These are phyloP conservation scores for Clohesyomyces aquaticus DNA, from an alignment of 495 filamentous ascomycete genomes.

Conservation along the genomic window DNA sequence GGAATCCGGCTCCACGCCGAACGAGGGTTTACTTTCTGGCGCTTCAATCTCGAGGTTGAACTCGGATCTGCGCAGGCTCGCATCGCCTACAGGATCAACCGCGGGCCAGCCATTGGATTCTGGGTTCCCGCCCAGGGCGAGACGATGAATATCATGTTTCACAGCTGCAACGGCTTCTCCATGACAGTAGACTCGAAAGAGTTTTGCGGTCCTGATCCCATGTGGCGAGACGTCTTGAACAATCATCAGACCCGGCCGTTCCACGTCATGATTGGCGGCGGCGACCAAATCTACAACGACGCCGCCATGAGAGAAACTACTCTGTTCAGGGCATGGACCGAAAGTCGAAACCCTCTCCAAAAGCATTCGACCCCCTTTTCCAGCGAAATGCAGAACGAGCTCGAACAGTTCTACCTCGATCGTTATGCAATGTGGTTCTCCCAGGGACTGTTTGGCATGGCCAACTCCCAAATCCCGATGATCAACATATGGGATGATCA, in stretches of 20 bases:
- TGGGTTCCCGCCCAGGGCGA: slow-evolving; percentile 89
- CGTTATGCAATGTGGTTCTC: slow-evolving; percentile 92
- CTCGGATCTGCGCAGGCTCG: slow-evolving; percentile 73
- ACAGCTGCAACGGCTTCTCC: slow-evolving; percentile 96
- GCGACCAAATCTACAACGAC: slow-evolving; percentile 97
- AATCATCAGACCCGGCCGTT: slow-evolving; percentile 90
- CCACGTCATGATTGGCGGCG: slow-evolving; percentile 97
- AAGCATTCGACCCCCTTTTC: slow-evolving; percentile 77
- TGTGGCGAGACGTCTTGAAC: slow-evolving; percentile 96
- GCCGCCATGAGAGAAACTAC: slow-evolving; percentile 70
- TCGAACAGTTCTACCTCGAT: slow-evolving; percentile 84
- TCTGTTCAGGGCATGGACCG: slow-evolving; percentile 79
- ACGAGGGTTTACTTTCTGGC: slow-evolving; percentile 91
- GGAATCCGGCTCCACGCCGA: slow-evolving; percentile 85
- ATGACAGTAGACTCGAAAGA: slow-evolving; percentile 72
- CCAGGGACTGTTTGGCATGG: slow-evolving; percentile 89
- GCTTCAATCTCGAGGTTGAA: slow-evolving; percentile 92
- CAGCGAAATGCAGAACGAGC: slow-evolving; percentile 75
- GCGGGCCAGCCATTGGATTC: slow-evolving; percentile 84
- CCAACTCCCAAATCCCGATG: slow-evolving; percentile 95
- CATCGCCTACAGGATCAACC: slow-evolving; percentile 94
- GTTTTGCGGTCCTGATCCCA: slow-evolving; percentile 88
- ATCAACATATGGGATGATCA: slow-evolving; percentile 98
- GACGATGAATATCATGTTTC: slow-evolving; percentile 98
- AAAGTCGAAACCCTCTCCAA: slow-evolving; percentile 75